phyloP scores from a whole-genome alignment of 2,329 filamentous ascomycete genomes.

The Ramularia endophylla region DNA sequence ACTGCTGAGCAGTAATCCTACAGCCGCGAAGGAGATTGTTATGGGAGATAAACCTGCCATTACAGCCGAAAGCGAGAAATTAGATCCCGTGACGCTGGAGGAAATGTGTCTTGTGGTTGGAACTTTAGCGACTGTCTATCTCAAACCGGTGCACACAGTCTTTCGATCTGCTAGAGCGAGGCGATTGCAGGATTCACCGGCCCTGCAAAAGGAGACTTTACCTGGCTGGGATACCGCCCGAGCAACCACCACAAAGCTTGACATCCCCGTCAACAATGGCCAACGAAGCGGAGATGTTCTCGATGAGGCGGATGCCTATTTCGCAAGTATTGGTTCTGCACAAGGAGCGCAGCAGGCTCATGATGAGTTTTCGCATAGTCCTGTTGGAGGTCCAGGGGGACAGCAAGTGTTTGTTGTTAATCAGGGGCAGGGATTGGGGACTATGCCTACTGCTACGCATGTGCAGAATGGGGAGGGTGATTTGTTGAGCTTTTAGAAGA shows the following conservation, averaged over 20 bases:
- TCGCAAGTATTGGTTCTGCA: constrained; percentile 62
- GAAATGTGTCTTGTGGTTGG: constrained; percentile 97
- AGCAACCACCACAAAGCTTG: constrained; percentile 22
- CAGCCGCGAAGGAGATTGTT: constrained; percentile 77
- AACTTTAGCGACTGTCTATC: constrained; percentile 91
- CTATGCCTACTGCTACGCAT: constrained; percentile 64
- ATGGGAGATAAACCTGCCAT: constrained; percentile 98
- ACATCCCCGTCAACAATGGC: constrained; percentile 13
- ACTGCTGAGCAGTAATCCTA: constrained; percentile 84
- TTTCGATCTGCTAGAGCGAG: constrained; percentile 83
- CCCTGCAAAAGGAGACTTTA: constrained; percentile 68
- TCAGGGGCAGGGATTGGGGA: constrained; percentile 71
- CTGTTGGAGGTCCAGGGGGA: constrained; percentile 31
- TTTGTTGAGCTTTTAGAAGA: constrained; percentile 30
- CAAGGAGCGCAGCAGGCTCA: constrained; percentile 55
- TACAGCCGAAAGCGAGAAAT: constrained; percentile 89
- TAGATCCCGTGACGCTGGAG: constrained; percentile 85
- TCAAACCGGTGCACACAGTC: constrained; percentile 95
- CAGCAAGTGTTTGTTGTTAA: constrained; percentile 62
- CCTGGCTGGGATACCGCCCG: constrained; percentile 54
- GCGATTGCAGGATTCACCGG: constrained; percentile 73
- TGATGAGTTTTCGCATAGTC: constrained; percentile 46
- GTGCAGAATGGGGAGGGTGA: constrained; percentile 43
- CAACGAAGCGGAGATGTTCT: constrained; percentile 35
- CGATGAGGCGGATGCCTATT: constrained; percentile 83